These are phyloP conservation scores for Taphrina communis DNA, from an alignment of 1,139 yeast species.

Conservation along the genomic window DNA sequence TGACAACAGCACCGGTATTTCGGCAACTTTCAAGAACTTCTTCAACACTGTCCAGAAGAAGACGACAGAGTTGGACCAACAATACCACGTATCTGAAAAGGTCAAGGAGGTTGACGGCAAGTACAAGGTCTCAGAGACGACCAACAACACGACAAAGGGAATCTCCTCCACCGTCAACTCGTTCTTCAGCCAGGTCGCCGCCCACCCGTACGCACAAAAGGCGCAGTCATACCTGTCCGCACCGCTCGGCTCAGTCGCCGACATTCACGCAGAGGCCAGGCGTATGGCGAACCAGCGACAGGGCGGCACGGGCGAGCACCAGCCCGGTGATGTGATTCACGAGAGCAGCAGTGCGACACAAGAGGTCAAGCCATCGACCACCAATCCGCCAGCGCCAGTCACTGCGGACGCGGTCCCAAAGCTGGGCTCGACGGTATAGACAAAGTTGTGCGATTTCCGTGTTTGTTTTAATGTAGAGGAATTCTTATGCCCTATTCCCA, in stretches of 20 bases:
- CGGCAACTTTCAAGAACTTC: conserved; percentile 63
- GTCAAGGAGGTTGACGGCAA: conserved; percentile 59
- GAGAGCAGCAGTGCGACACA: conserved; percentile 23
- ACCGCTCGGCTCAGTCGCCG: conserved; percentile 46
- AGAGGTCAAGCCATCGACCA: conserved; percentile 5
- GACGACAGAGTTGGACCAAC: conserved; percentile 58
- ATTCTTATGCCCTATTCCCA: neutral
- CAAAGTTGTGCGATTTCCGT: neutral
- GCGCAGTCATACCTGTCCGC: conserved; percentile 58
- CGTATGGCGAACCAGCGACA: conserved; percentile 66
- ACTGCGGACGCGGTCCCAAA: conserved; percentile 35
- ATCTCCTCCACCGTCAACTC: conserved; percentile 53
- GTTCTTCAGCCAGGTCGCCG: conserved; percentile 60
- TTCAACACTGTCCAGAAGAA: conserved; percentile 52
- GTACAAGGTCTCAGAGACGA: conserved; percentile 64
- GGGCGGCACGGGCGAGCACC: conserved; percentile 49
- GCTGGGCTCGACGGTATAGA: conserved; percentile 33
- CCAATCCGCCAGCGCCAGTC: conserved; percentile 16
- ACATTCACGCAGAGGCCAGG: conserved; percentile 74
- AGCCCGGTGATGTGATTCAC: conserved; percentile 32
- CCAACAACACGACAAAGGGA: conserved; percentile 50
- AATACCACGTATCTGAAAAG: conserved; percentile 65
- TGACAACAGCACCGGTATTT: conserved; percentile 69
- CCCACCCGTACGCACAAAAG: conserved; percentile 58
- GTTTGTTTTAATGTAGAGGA: neutral